Percentiles rank a stretch among this genome's conserved stretches.
Conservation (phyloP, 139 green algal species). For the Chlorella sp. region DNA sequence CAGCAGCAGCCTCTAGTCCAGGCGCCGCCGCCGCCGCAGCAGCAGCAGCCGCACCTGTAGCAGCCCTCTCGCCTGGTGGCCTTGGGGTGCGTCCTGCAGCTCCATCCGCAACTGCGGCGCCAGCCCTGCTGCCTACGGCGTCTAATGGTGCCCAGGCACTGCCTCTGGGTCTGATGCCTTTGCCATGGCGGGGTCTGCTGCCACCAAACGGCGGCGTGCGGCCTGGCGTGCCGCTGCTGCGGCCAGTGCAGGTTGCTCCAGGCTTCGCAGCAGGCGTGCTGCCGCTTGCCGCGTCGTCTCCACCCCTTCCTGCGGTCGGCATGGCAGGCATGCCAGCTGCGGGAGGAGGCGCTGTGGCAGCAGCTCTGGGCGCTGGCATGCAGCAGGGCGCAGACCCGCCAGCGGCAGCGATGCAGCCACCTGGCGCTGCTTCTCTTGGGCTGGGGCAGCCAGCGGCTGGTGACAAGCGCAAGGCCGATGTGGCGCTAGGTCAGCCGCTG, state of each 20-base stretch:
- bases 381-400: background rate
- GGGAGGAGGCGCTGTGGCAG: background rate
- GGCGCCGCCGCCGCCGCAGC: too few relatives aligned
- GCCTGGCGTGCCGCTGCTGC: background rate
- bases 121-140: background rate
- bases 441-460: background rate
- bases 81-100: too few relatives aligned
- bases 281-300: background rate
- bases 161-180: background rate
- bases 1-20: background rate
- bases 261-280: background rate
- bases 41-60: background rate
- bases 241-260: background rate
- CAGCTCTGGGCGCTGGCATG: background rate
- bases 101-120: background rate
- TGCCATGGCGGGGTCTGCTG: background rate
- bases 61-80: too few relatives aligned
- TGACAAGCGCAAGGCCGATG: slow-evolving; percentile 10
- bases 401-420: background rate
- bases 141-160: too few relatives aligned
- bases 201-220: background rate
- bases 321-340: background rate
- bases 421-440: too few relatives aligned
- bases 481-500: background rate
- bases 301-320: background rate